Percentiles rank a stretch among this genome's conserved stretches.
phyloP scores from a whole-genome alignment of 768 basidiomycete species.

The Lentinula edodes region DNA sequence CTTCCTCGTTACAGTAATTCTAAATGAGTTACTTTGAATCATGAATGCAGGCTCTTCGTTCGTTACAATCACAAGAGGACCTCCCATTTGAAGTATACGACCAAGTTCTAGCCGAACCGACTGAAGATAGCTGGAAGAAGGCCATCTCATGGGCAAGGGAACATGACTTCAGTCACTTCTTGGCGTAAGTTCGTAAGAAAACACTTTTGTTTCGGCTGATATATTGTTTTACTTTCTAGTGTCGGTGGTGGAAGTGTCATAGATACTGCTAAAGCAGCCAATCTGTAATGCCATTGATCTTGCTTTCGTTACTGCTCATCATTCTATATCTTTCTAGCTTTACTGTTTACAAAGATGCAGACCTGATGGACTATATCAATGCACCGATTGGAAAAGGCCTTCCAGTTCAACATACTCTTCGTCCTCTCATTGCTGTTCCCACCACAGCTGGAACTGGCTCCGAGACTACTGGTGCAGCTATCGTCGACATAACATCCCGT shows the following conservation, averaged over 20 bases:
- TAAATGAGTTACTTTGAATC: not conserved
- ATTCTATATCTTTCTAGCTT: slow-evolving; percentile 41
- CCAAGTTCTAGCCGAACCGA: slow-evolving; percentile 83
- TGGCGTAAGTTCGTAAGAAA: slow-evolving; percentile 55
- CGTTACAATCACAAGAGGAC: slow-evolving; percentile 71
- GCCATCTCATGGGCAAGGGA: slow-evolving; percentile 86
- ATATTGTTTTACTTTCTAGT: slow-evolving; percentile 26
- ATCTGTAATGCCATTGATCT: slow-evolving; percentile 46
- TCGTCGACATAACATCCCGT: slow-evolving; percentile 86
- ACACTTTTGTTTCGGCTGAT: not conserved
- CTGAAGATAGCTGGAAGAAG: slow-evolving; percentile 81
- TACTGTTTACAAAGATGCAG: slow-evolving; percentile 85
- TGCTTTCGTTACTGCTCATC: slow-evolving; percentile 5
- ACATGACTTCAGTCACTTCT: slow-evolving; percentile 89
- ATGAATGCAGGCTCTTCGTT: slow-evolving; percentile 56
- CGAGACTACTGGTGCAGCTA: slow-evolving; percentile 93
- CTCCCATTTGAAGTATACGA: slow-evolving; percentile 81
- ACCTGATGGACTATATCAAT: slow-evolving; percentile 95
- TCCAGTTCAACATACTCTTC: slow-evolving; percentile 67
- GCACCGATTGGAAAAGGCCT: slow-evolving; percentile 92
- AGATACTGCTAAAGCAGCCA: slow-evolving; percentile 94
- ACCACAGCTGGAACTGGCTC: slow-evolving; percentile 83
- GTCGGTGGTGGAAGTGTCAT: slow-evolving; percentile 94
- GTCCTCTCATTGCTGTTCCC: slow-evolving; percentile 81
- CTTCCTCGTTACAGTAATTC: not conserved